Base-by-base conservation (phyloP, 139 green algal species). In the Zygnema circumcarinatum region DNA sequence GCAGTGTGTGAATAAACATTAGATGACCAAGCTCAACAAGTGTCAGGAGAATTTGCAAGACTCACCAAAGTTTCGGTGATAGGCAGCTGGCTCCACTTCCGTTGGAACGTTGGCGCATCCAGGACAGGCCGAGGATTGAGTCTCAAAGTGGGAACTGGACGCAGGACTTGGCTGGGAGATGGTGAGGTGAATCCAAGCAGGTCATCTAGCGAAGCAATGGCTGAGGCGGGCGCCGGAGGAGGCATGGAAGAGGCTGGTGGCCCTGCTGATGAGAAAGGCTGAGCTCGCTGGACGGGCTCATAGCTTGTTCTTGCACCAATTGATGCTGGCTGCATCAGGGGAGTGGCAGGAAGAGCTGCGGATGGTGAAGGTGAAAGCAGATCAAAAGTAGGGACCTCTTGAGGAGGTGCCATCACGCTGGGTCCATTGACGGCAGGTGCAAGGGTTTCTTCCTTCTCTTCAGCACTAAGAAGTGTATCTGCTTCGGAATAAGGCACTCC, bases 41-140 rank as follows among this genome's bases (percentile, higher is more conserved):
- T n/a, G n/a, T n/a, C n/a, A n/a, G n/a, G n/a, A n/a, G n/a, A n/a
- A n/a, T n/a, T n/a, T n/a, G n/a, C n/a, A 52, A 81, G 2, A 79
- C 86, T 68, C 31, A 90, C 79, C 81, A 90, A n/a, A 31, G 81
- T 76, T 36, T 90, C 73, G 1, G 79, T 86, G 1, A 92, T 38
- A 0, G 91, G 85, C 81, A 96, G 83, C 29, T 90, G 53, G 33
- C 82, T 84, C 95, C 95, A 97, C n/a, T 91, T 90, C 25, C 86
- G 84, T 89, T 96, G 95, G 81, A 97, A 97, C 29, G 38, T 83
- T 29, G 31, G 22, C 25, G 89, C 86, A 38, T 93, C 85, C 7
- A 89, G 83, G 20, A 90, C 32, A 1, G 92, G 74, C 29, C 92
- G 72, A 11, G 80, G 78, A 0, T 80, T 79, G 78, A 91, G 67